Percentiles rank a stretch among this genome's conserved stretches.
These are phyloP conservation scores for Cladosporium sp. DNA, from an alignment of 2,329 filamentous ascomycete genomes.

Conservation along the genomic window DNA sequence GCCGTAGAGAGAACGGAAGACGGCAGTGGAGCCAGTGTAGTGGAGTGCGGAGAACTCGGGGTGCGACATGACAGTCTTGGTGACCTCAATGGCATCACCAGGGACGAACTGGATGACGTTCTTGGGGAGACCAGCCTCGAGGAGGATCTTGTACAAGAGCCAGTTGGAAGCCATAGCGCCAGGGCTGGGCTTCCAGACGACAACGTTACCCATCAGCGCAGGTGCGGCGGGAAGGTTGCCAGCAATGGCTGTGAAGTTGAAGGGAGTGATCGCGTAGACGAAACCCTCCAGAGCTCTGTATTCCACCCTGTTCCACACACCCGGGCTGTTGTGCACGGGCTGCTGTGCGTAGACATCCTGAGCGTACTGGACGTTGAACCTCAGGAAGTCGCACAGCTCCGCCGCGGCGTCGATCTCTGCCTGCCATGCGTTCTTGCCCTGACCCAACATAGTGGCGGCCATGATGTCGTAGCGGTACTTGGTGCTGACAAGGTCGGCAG, in stretches of 20 bases:
- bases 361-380: constrained; percentile 86
- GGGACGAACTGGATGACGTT: constrained; percentile 90
- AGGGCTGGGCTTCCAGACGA: constrained; percentile 91
- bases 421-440: constrained; percentile 97
- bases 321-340: constrained; percentile 73
- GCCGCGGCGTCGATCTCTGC: constrained; percentile 94
- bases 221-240: constrained; percentile 79
- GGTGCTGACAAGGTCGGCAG: constrained; percentile 78
- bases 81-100: constrained; percentile 78
- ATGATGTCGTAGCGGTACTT: constrained; percentile 96
- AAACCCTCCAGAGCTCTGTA: constrained; percentile 88
- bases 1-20: constrained; percentile 84
- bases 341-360: constrained; percentile 85
- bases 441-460: constrained; percentile 90
- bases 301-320: constrained; percentile 87
- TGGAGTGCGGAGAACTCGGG: constrained; percentile 79
- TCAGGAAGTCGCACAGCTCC: constrained; percentile 82
- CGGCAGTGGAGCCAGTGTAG: constrained; percentile 85
- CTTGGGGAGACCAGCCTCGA: constrained; percentile 82
- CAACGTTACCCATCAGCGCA: constrained; percentile 85
- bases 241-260: constrained; percentile 94
- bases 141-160: constrained; percentile 82
- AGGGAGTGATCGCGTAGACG: constrained; percentile 87
- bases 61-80: constrained; percentile 69
- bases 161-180: constrained; percentile 80